Evolutionary conservation across 1,284 basidiomycete genomes (phyloP), one percentile per base, ranked within the genome.

Genomic region (Apiotrichum brassicae): DNA sequence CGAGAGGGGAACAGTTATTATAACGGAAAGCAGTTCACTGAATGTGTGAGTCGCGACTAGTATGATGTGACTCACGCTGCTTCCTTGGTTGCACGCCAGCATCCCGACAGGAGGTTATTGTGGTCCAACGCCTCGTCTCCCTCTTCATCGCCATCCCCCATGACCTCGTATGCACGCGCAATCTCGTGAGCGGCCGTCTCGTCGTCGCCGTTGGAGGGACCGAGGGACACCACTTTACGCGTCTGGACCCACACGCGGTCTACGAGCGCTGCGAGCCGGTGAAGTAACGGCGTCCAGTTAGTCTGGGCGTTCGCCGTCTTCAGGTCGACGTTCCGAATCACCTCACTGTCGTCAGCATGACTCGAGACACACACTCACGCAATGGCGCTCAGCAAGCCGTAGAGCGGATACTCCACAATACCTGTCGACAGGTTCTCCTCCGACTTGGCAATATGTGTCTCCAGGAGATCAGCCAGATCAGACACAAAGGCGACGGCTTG

Each of bases 31-130:
- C 9, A 72, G 57, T 23, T 71, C 66, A 19, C 71, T 71, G 46
- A 4, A 18, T 9, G n/a, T 8, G 44, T 48, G n/a, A 41, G 44
- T n/a, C 18, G 6, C 7, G 12, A 12, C 16, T 16, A 2, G 8
- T 30, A 19, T 6, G 12, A 18, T 36, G 14, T 14, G 18, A 55
- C 66, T 57, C 43, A 71, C 71, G 62, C 63, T 6, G 71, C 69
- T 43, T 69, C 66, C 37, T 63, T 68, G 14, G 65, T 69, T 4
- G 71, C 72, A 26, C 72, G 57, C 71, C 71, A 74, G 37, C 68
- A 70, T 14, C 66, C 71, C 0, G 66, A 71, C 12, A 74, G 47
- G 6, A 74, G 51, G 7, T 59, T 63, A 3, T 65, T 66, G 54
- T 68, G 65, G 44, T 63, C 64, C 38, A 59, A 53, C 4, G 48